phyloP scores from a whole-genome alignment of 2,329 filamentous ascomycete genomes.

The Colletotrichum magnum region DNA sequence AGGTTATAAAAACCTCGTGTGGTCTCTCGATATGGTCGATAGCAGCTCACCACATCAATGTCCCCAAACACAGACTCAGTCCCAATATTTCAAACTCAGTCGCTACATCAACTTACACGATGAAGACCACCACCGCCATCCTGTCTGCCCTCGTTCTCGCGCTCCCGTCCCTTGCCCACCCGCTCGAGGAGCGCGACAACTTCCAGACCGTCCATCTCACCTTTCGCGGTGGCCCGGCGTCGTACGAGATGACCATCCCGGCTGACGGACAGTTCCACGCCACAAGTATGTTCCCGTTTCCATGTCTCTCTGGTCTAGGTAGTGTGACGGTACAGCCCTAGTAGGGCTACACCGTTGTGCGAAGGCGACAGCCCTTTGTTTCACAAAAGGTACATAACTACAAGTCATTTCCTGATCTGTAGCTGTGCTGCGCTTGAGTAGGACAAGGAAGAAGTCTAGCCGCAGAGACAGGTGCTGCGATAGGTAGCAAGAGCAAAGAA shows the following conservation, averaged over 20 bases:
- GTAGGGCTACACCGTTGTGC: too few relatives aligned
- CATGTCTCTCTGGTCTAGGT: neutral
- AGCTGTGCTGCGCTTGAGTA: too few relatives aligned
- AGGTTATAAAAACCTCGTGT: neutral
- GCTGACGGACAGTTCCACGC: constrained; percentile 55
- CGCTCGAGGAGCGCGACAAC: constrained; percentile 46
- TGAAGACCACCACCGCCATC: constrained; percentile 42
- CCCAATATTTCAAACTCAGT: neutral
- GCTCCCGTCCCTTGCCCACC: constrained; percentile 24
- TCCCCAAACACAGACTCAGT: too few relatives aligned
- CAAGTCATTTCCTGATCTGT: too few relatives aligned
- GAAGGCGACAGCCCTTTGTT: too few relatives aligned
- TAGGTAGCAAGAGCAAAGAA: too few relatives aligned
- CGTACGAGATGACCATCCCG: constrained; percentile 57
- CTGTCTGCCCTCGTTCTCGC: constrained; percentile 29
- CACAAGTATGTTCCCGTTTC: constrained; percentile 50
- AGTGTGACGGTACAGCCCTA: too few relatives aligned
- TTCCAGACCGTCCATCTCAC: constrained; percentile 57
- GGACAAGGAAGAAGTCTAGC: too few relatives aligned
- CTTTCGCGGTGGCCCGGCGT: constrained; percentile 58
- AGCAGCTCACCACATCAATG: too few relatives aligned
- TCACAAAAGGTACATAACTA: too few relatives aligned
- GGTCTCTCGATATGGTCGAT: too few relatives aligned
- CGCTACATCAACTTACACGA: constrained; percentile 11
- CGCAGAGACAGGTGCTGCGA: too few relatives aligned